Conservation (phyloP, 2,329 filamentous ascomycete genomes). For the Hysterium pulicare region DNA sequence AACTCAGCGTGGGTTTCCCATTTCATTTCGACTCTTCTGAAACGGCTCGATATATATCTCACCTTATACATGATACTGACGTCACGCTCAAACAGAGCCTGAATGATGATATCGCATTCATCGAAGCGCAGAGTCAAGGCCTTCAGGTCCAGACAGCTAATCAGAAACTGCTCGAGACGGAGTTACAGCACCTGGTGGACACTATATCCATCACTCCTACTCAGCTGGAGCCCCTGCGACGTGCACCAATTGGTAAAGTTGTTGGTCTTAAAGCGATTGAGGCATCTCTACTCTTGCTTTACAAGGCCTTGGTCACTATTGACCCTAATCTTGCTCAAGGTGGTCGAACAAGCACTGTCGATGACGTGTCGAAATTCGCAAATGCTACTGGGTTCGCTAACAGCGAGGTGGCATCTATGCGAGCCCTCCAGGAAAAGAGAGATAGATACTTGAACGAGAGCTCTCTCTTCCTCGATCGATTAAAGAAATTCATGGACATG, state of each 20-base stretch:
- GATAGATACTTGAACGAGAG: constrained; percentile 80
- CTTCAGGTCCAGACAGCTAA: constrained; percentile 96
- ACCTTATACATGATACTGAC: constrained; percentile 19
- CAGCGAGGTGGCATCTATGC: constrained; percentile 78
- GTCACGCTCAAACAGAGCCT: constrained; percentile 64
- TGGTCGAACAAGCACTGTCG: constrained; percentile 43
- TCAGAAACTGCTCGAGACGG: constrained; percentile 87
- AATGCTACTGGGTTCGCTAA: constrained; percentile 61
- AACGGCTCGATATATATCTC: constrained; percentile 8
- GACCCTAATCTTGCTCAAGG: constrained; percentile 69
- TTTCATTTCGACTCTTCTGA: background rate
- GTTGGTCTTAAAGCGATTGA: constrained; percentile 76
- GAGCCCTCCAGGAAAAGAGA: constrained; percentile 90
- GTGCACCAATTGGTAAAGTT: constrained; percentile 68
- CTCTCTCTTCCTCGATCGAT: constrained; percentile 69
- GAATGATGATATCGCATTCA: constrained; percentile 93
- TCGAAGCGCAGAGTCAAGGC: constrained; percentile 95
- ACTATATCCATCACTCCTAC: constrained; percentile 82
- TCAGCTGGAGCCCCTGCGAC: constrained; percentile 70
- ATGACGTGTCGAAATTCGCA: constrained; percentile 36
- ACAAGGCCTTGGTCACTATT: constrained; percentile 90
- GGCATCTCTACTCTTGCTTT: constrained; percentile 71
- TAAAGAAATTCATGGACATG: constrained; percentile 77
- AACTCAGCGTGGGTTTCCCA: constrained; percentile 68
- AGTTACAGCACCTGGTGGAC: constrained; percentile 82